Base-by-base conservation (phyloP, 2,329 filamentous ascomycete species). In the Didymella arachidicola region DNA sequence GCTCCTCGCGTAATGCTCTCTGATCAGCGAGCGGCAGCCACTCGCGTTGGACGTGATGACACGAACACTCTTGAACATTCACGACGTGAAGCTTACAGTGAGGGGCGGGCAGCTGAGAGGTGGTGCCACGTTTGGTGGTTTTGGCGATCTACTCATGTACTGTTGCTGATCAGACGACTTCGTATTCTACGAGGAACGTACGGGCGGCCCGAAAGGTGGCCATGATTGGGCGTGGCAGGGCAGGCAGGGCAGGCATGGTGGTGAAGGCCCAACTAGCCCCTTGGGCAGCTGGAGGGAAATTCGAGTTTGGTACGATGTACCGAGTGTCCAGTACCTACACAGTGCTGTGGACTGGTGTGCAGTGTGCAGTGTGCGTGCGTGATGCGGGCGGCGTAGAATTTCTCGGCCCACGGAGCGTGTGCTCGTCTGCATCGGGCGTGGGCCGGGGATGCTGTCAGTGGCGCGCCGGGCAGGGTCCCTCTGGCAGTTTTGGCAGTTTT, bases 281-380 rank as follows among this genome's bases (percentile, higher is more conserved):
- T 59, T 53, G 56, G 56, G 56, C 55, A 30, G 38, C 46, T 25
- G 32, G 30, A 19, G n/a, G 30, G 49, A 45, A 45, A 38, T 36
- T 39, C 27, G 45, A 53, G 56, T 59, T 53, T 59, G 56, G 56
- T 41, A 34, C 44, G 41, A 50, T 56, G 36, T 22, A 2, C 22
- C 22, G 2, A 22, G 22, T 22, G 3, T 22, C 22, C 22, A 22
- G 22, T 22, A 3, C 22, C 22, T 22, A 22, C 22, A 22, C 22
- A 22, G 22, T 22, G 3, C 22, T 22, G 22, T 22, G 22, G 22
- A 2, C 22, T 22, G 8, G 6, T 7, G 29, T 46, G 38, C 36
- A 45, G 44, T 6, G 19, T 5, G 22, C 22, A 22, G 22, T 12
- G n/a, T 8, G n/a, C n/a, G 16, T 19, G 18, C 18, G 8, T 19